phyloP scores from a whole-genome alignment of 129 eudicot species.

The Cynara cardunculus region DNA sequence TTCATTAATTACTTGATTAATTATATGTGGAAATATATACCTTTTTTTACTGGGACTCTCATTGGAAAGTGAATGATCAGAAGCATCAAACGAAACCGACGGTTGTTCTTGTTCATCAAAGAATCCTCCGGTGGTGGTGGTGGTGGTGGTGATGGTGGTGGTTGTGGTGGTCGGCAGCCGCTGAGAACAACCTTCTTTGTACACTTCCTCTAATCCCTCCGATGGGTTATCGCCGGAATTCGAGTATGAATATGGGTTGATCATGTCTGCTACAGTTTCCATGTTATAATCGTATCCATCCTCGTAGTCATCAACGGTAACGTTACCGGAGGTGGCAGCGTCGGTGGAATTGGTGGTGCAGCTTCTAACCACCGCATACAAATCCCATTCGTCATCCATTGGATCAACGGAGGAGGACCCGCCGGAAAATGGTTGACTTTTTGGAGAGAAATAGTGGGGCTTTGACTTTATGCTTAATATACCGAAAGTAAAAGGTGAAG shows the following conservation, averaged over 20 bases:
- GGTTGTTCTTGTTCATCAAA: conserved; percentile 11
- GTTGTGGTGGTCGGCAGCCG: conserved; percentile 4
- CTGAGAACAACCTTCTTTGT: conserved; percentile 34
- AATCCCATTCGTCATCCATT: conserved; percentile 67
- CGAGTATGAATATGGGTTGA: conserved; percentile 9
- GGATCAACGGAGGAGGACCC: neutral
- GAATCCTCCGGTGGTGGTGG: conserved; percentile 1
- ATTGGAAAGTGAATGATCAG: conserved; percentile 7
- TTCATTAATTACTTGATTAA: too few relatives aligned
- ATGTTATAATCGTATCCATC: conserved; percentile 26
- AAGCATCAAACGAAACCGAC: conserved; percentile 1
- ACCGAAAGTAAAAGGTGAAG: conserved; percentile 20
- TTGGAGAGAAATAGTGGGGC: neutral
- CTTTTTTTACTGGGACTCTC: conserved; percentile 40
- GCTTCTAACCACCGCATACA: conserved; percentile 69
- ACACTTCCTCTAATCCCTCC: conserved; percentile 49
- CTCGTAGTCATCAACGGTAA: neutral
- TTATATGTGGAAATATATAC: conserved; percentile 19
- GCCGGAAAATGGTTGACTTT: conserved; percentile 28
- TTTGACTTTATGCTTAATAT: conserved; percentile 15
- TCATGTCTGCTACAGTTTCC: conserved; percentile 11
- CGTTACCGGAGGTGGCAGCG: conserved; percentile 19
- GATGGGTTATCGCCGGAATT: conserved; percentile 1
- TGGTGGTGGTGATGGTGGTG: neutral
- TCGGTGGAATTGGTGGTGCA: conserved; percentile 35